These are phyloP conservation scores for Backusella australiensis DNA, from an alignment of 192 early-diverging fungal species.

Conservation along the genomic window DNA sequence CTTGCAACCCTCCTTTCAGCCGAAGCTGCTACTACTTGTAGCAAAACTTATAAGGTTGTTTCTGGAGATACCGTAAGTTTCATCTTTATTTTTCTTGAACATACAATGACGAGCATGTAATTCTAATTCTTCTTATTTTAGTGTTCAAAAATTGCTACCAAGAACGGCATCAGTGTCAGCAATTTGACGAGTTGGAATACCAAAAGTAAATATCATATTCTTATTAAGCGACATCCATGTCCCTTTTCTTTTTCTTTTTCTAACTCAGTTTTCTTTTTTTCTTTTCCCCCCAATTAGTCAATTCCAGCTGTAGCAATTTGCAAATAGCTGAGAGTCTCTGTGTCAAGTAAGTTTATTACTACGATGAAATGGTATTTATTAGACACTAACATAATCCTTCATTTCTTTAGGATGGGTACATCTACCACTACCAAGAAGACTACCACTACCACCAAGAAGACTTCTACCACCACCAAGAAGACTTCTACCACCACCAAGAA, in stretches of 20 bases:
- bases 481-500: neutral
- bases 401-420: neutral
- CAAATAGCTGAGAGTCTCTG: constrained; percentile 20
- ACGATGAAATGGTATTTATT: neutral
- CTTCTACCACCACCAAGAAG: constrained; percentile 1
- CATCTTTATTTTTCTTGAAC: neutral
- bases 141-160: constrained; percentile 6
- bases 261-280: neutral
- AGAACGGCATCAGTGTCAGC: neutral
- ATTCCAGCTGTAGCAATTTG: constrained; percentile 19
- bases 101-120: neutral
- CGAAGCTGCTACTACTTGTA: constrained; percentile 5
- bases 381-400: neutral
- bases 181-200: constrained; percentile 23
- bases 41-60: constrained; percentile 9
- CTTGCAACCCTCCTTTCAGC: neutral
- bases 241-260: neutral
- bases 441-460: neutral
- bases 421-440: neutral
- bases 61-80: constrained; percentile 15
- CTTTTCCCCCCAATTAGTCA: constrained; percentile 2
- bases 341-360: constrained; percentile 7
- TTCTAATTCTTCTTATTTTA: neutral
- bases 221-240: neutral
- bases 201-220: neutral